phyloP scores from a whole-genome alignment of 495 filamentous ascomycete species.

The Hypomontagnella submonticulosa region DNA sequence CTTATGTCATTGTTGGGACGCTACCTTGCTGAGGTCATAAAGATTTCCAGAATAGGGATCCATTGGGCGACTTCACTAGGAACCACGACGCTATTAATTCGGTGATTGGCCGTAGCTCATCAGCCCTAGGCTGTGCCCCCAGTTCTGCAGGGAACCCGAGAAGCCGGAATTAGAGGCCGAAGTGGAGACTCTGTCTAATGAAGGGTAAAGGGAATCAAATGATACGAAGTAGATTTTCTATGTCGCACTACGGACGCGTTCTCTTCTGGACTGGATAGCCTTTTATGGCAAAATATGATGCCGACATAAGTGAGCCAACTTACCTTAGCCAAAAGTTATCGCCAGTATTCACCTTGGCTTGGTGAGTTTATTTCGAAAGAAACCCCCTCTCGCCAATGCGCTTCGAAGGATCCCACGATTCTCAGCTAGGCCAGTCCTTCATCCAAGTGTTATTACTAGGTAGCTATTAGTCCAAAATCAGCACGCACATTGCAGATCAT shows the following conservation, averaged over 20 bases:
- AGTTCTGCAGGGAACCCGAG: conserved; percentile 3
- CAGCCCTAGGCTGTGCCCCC: conserved; percentile 17
- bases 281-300: no score
- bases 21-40: not conserved
- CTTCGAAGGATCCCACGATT: no score
- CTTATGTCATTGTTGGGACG: conserved; percentile 11
- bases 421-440: no score
- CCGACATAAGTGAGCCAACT: not conserved
- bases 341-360: no score
- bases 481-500: not conserved
- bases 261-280: no score
- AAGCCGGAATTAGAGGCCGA: conserved; percentile 4
- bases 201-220: not conserved
- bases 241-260: no score
- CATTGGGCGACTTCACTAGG: conserved; percentile 2
- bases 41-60: conserved; percentile 13
- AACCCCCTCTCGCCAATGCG: no score
- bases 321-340: not conserved
- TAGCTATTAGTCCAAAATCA: no score
- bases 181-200: conserved; percentile 1
- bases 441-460: no score
- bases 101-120: conserved; percentile 7
- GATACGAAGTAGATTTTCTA: not conserved
- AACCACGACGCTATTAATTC: not conserved
- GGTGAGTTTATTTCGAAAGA: no score